Evolutionary conservation across 768 basidiomycete species (phyloP).

Genomic region (Mycena amicta): DNA sequence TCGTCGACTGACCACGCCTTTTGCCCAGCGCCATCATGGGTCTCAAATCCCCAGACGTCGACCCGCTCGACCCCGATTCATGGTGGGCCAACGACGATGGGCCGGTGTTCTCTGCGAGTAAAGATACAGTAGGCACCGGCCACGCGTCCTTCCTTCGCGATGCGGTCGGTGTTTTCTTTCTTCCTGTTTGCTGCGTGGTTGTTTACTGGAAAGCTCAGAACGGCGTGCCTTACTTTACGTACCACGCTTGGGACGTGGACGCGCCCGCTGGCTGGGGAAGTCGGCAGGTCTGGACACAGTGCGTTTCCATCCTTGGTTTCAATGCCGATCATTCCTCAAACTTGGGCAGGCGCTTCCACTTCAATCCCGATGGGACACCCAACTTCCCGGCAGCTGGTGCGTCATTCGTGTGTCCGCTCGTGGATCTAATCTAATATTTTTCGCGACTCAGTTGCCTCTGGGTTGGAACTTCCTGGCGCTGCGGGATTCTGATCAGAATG

Average conservation of each 20-base stretch:
- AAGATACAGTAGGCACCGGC: slow-evolving; percentile 9
- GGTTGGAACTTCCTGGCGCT: not conserved
- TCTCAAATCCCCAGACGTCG: slow-evolving; percentile 31
- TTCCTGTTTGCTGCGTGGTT: too few species aligned
- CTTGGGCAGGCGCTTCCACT: not conserved
- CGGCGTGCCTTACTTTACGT: slow-evolving; percentile 8
- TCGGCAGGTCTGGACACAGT: slow-evolving; percentile 15
- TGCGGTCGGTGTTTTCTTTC: not conserved
- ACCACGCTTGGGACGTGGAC: slow-evolving; percentile 12
- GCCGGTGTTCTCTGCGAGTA: slow-evolving; percentile 5
- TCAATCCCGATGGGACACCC: not conserved
- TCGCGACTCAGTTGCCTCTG: not conserved
- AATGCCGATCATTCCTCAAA: not conserved
- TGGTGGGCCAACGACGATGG: slow-evolving; percentile 16
- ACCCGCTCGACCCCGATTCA: slow-evolving; percentile 44
- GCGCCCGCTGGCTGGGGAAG: slow-evolving; percentile 11
- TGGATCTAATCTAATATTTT: not conserved
- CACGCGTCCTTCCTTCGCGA: slow-evolving; percentile 15
- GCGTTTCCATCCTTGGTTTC: not conserved
- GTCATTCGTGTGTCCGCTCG: not conserved
- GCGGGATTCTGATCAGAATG: too few species aligned
- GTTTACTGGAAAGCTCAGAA: not conserved
- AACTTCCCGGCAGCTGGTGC: not conserved
- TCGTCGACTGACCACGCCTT: not conserved
- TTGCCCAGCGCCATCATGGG: slow-evolving; percentile 2